A percentile compares a stretch with the other conserved stretches of the same genome.
Evolutionary conservation across 2,329 filamentous ascomycete genomes (phyloP).

Genomic region (Coniochaeta prunicola): DNA sequence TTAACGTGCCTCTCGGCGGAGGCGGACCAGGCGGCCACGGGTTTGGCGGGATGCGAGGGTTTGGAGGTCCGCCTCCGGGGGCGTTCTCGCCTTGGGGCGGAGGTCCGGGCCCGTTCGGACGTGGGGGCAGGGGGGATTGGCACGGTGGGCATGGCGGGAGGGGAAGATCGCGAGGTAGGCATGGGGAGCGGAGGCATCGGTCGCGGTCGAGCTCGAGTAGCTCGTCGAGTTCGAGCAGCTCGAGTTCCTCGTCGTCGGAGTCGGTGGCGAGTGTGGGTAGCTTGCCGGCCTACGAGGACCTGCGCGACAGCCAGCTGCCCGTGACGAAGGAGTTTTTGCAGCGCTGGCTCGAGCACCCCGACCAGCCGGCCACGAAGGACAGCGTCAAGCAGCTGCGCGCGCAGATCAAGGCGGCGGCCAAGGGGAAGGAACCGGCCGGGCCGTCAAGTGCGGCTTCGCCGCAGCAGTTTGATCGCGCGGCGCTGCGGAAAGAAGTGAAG

Average conservation of each 20-base stretch:
- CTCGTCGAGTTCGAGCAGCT: too few relatives aligned
- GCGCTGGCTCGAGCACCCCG: constrained; percentile 42
- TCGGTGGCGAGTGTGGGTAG: constrained; percentile 40
- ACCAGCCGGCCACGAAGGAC: constrained; percentile 39
- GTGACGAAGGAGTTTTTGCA: constrained; percentile 34
- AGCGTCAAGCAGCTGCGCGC: constrained; percentile 32
- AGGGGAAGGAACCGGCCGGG: constrained; percentile 8
- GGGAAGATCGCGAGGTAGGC: constrained; percentile 7
- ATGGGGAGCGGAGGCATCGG: constrained; percentile 9
- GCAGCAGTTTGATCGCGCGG: constrained; percentile 19
- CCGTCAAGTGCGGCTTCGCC: not conserved
- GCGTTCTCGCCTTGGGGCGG: not conserved
- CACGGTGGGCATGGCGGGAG: constrained; percentile 5
- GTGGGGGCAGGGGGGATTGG: constrained; percentile 4
- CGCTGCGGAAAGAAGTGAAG: constrained; percentile 37
- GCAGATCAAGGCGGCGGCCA: constrained; percentile 34
- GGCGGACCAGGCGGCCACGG: not conserved
- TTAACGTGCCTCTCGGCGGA: not conserved
- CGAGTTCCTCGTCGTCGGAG: constrained; percentile 22
- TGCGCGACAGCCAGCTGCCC: constrained; percentile 40
- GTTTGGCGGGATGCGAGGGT: not conserved
- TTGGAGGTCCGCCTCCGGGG: not conserved
- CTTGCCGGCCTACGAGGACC: constrained; percentile 45
- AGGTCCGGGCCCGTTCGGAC: constrained; percentile 5
- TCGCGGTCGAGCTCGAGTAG: constrained; percentile 13